Conservation (phyloP, 257 asterid species). For the Nicotiana undulata region DNA sequence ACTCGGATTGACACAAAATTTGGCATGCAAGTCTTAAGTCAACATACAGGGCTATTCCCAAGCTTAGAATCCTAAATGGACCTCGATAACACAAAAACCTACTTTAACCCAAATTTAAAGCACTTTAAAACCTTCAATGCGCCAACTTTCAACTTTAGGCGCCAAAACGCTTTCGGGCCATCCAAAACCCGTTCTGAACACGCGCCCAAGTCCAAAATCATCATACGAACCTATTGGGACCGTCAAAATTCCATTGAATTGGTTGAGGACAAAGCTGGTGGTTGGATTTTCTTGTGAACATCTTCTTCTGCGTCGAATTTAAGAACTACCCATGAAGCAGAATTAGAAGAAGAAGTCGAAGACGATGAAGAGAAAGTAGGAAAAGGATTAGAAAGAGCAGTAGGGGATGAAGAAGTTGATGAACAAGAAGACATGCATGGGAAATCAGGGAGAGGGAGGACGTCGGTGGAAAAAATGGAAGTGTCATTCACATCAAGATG, state of each 20-base stretch:
- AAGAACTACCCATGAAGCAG: slow-evolving; percentile 31
- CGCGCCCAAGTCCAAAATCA: no score
- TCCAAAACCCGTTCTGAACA: no score
- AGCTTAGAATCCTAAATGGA: no score
- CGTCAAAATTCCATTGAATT: neutral
- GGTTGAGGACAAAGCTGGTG: slow-evolving; percentile 24
- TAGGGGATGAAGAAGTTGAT: slow-evolving; percentile 56
- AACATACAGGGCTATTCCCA: no score
- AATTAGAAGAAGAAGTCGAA: slow-evolving; percentile 15
- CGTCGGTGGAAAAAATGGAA: slow-evolving; percentile 52
- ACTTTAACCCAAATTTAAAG: no score
- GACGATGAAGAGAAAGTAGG: slow-evolving; percentile 30
- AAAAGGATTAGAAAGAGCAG: slow-evolving; percentile 6
- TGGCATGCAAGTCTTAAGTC: no score
- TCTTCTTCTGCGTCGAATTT: slow-evolving; percentile 29
- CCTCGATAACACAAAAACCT: no score
- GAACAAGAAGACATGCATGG: slow-evolving; percentile 96
- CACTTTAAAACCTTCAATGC: no score
- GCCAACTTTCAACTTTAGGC: no score
- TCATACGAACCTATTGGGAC: no score
- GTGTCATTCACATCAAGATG: slow-evolving; percentile 37
- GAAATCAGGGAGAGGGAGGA: slow-evolving; percentile 68
- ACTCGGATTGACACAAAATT: no score
- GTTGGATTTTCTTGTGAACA: slow-evolving; percentile 7
- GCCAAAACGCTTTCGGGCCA: no score